These are phyloP conservation scores for Glutinoglossum americanum DNA, from an alignment of 495 filamentous ascomycete species.

Conservation along the genomic window DNA sequence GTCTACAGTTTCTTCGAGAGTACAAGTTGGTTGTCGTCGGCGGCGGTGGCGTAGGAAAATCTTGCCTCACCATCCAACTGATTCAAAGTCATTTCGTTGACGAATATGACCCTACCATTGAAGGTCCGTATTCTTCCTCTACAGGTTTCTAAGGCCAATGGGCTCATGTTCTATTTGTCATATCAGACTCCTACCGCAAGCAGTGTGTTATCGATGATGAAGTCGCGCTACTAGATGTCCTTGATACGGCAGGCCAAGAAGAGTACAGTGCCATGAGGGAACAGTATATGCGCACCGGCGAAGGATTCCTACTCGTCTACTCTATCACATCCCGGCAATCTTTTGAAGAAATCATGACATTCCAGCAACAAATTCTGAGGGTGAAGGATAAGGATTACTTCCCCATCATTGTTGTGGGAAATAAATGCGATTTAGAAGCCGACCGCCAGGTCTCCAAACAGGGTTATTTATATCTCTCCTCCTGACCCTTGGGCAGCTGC, in stretches of 20 bases:
- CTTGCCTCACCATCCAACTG: slow-evolving; percentile 96
- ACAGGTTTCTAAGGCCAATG: neutral
- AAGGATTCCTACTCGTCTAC: slow-evolving; percentile 94
- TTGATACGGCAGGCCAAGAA: slow-evolving; percentile 95
- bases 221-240: slow-evolving; percentile 86
- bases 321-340: slow-evolving; percentile 93
- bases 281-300: slow-evolving; percentile 98
- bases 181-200: slow-evolving; percentile 92
- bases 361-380: slow-evolving; percentile 93
- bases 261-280: slow-evolving; percentile 99
- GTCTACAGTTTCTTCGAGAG: slow-evolving; percentile 72
- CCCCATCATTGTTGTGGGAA: slow-evolving; percentile 97
- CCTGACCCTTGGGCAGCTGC: neutral
- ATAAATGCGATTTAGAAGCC: slow-evolving; percentile 92
- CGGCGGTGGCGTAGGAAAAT: slow-evolving; percentile 96
- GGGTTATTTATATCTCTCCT: slow-evolving; percentile 32
- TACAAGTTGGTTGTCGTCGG: slow-evolving; percentile 98
- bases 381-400: slow-evolving; percentile 99
- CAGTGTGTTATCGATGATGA: slow-evolving; percentile 98
- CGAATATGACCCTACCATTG: slow-evolving; percentile 97
- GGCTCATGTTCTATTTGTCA: neutral
- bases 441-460: slow-evolving; percentile 78
- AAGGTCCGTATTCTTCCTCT: slow-evolving; percentile 41
- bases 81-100: slow-evolving; percentile 98
- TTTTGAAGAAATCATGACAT: slow-evolving; percentile 94